Base-by-base conservation (phyloP, 108 stramenopile genomes). In the Thalassiosira profunda region DNA sequence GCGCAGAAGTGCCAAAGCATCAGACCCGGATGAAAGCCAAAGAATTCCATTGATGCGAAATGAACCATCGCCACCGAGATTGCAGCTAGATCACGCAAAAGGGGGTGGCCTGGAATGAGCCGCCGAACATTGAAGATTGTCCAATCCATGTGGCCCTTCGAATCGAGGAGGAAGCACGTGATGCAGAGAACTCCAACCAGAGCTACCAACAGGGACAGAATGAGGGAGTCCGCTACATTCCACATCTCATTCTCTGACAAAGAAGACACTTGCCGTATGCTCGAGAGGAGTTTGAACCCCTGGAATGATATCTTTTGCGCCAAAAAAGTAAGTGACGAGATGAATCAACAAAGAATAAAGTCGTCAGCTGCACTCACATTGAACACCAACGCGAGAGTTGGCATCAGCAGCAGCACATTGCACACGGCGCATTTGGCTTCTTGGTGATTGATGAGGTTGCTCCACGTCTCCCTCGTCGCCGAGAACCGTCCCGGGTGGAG, bases 41-140 rank as follows among this genome's bases (percentile, higher is more conserved):
- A 57, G 18, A 70, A 60, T 31, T 65, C 69, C 29, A 79, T 65
- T 37, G 53, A 55, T 33, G 48, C n/a, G 37, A 70, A 78, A 59
- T 62, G 40, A 44, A 53, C 38, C 64, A 70, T 64, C 30, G 76
- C 68, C 56, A 79, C 58, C 38, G 58, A 63, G 40, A 48, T 25
- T 34, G 69, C 63, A 1, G 70, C 69, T 21, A 79, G 23, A 36
- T 71, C 70, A 24, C 70, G 55, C 37, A 79, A 17, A 15, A 70
- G 18, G 7, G 56, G 76, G 21, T 45, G 62, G 6, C 37, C 41
- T 24, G 11, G 29, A 24, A 64, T 43, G 6, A 37, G n/a, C 55
- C 42, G 57, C 25, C 48, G 17, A 14, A 79, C 40, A 8, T 58
- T 66, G 44, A 51, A 79, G 6, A 30, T 18, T 31, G 69, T 54